Base-by-base conservation (phyloP, 192 early-diverging fungal genomes). In the Entomortierella parvispora region DNA sequence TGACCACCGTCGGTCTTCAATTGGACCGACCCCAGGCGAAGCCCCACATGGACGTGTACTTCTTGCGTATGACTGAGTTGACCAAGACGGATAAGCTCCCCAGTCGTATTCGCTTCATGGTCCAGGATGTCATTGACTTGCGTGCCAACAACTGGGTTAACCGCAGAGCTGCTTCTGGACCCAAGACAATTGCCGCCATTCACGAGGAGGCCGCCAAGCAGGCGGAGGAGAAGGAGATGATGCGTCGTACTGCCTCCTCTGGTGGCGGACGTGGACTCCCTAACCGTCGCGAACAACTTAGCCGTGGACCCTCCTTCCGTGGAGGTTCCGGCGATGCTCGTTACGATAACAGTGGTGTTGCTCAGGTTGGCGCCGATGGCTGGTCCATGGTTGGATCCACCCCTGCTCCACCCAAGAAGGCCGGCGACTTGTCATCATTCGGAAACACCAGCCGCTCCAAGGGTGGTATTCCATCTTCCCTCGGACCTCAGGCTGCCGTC, bases 31-130 rank as follows among this genome's bases (percentile, higher is more conserved):
- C 82, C n/a, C 81, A 86, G 52, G 81, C 81, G 45, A 85, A 86
- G 64, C 47, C 58, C 28, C 83, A 88, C 58, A 90, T 99, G 88
- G 93, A 99, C 65, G 71, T 80, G 4, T 98, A 95, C 84, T 96
- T 99, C 81, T 62, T 58, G n/a, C 86, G 94, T 23, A 93, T 99
- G 86, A 67, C 82, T 50, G 87, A 90, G 46, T 84, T 99, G 83
- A 81, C 87, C 4, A 85, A 81, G 34, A 91, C 89, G 80, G 71
- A 80, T 55, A 86, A 84, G 53, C 82, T 98, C 29, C 81, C 85
- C 37, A 92, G 93, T 47, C 93, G 98, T 85, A 95, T 96, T 71
- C 90, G 95, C 34, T 99, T 98, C 75, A 94, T 95, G 93, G 75
- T 99, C 37, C 76, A 84, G 76, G 96, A 98, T 63, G 80, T 98